These are phyloP conservation scores for Penicillium ochrochloron DNA, from an alignment of 495 filamentous ascomycete species.

Conservation along the genomic window DNA sequence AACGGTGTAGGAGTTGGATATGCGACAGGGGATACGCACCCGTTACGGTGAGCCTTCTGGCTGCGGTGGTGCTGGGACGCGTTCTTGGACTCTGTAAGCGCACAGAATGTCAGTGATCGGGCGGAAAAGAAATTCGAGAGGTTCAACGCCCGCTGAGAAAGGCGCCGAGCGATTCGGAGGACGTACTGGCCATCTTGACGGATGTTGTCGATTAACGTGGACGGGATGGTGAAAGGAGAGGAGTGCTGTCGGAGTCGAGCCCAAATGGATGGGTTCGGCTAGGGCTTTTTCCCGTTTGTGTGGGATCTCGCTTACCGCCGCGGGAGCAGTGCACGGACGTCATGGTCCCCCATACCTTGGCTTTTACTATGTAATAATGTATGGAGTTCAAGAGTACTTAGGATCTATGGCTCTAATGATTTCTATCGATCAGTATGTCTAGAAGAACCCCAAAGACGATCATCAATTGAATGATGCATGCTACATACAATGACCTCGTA, in stretches of 20 bases:
- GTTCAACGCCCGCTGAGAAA: slow-evolving; percentile 10
- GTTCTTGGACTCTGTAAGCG: slow-evolving; percentile 89
- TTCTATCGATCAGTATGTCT: background rate
- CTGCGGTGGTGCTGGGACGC: slow-evolving; percentile 97
- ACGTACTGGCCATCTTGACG: slow-evolving; percentile 61
- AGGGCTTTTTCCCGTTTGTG: slow-evolving; percentile 49
- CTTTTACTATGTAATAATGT: background rate
- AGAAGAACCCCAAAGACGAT: background rate
- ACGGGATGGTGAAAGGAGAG: slow-evolving; percentile 37
- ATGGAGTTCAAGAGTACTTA: background rate
- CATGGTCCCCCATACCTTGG: slow-evolving; percentile 1
- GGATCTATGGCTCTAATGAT: background rate
- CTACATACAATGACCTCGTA: background rate
- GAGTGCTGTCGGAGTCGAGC: slow-evolving; percentile 30
- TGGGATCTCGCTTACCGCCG: slow-evolving; percentile 55
- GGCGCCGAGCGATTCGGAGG: slow-evolving; percentile 10
- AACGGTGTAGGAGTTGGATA: slow-evolving; percentile 4
- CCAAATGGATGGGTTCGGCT: slow-evolving; percentile 40
- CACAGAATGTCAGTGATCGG: slow-evolving; percentile 36
- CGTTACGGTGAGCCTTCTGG: slow-evolving; percentile 97
- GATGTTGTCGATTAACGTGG: slow-evolving; percentile 49
- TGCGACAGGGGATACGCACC: slow-evolving; percentile 61
- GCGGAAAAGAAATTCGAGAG: background rate
- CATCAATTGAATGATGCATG: background rate
- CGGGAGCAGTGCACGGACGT: slow-evolving; percentile 32